A percentile compares a stretch with the other conserved stretches of the same genome.
phyloP scores from a whole-genome alignment of 768 basidiomycete genomes.

The Tephrocybe sp. region DNA sequence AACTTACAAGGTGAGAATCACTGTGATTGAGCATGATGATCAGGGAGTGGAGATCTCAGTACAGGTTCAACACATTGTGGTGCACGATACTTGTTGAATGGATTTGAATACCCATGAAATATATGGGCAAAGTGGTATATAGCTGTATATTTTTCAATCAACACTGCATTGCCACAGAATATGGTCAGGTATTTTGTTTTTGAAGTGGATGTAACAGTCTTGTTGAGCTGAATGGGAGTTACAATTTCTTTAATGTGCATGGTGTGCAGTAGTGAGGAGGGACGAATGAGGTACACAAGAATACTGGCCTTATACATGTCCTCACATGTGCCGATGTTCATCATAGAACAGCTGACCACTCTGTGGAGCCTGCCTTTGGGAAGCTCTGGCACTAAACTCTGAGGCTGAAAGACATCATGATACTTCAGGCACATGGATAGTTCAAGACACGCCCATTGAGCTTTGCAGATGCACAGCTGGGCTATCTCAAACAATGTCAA shows the following conservation, averaged over 20 bases:
- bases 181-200: neutral
- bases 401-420: neutral
- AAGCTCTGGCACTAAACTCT: neutral
- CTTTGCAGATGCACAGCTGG: neutral
- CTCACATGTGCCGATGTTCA: neutral
- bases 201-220: neutral
- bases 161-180: neutral
- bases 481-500: neutral
- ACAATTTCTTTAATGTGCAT: neutral
- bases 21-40: neutral
- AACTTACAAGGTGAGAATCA: conserved; percentile 6
- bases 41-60: too few species aligned
- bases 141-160: neutral
- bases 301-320: neutral
- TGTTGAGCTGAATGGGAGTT: neutral
- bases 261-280: neutral
- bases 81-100: neutral
- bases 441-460: neutral
- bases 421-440: neutral
- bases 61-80: too few species aligned
- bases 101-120: neutral
- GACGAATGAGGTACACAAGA: conserved; percentile 7
- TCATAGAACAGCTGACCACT: conserved; percentile 1
- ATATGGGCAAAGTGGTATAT: neutral
- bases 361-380: too few species aligned